Percentiles rank a stretch among this genome's conserved stretches.
These are phyloP conservation scores for Zopfia rhizophila DNA, from an alignment of 2,329 filamentous ascomycete genomes.

Conservation along the genomic window DNA sequence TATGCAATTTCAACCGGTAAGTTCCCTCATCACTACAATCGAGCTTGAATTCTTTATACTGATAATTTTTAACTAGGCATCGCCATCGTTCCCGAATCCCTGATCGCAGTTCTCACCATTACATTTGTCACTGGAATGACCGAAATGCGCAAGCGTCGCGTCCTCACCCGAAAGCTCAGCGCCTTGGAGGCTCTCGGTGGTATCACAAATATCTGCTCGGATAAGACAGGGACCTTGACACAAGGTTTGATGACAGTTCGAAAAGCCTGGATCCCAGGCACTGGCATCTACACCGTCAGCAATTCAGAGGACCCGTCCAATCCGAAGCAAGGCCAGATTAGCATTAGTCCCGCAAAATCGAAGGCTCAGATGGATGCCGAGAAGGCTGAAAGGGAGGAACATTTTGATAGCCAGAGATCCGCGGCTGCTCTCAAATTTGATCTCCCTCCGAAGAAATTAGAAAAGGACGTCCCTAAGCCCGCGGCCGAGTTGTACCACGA, in stretches of 20 bases:
- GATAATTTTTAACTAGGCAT: no score
- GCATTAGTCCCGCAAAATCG: conserved; percentile 22
- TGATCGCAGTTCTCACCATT: conserved; percentile 34
- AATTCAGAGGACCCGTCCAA: conserved; percentile 30
- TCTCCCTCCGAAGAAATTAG: conserved; percentile 21
- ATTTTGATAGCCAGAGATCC: conserved; percentile 27
- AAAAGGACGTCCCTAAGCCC: conserved; percentile 13
- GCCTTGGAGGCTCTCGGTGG: conserved; percentile 34
- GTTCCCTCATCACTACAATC: not conserved
- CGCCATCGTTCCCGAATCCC: conserved; percentile 34
- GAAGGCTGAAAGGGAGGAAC: conserved; percentile 23
- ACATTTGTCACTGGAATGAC: conserved; percentile 36
- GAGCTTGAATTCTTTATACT: conserved; percentile 11
- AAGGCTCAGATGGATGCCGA: conserved; percentile 40
- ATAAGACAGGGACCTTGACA: conserved; percentile 57
- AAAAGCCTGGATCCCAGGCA: conserved; percentile 34
- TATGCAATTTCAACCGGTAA: conserved; percentile 36
- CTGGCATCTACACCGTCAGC: conserved; percentile 31
- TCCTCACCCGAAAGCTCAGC: conserved; percentile 32
- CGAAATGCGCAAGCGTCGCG: conserved; percentile 28
- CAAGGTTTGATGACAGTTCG: conserved; percentile 34
- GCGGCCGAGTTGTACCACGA: conserved; percentile 12
- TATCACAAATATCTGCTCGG: conserved; percentile 56
- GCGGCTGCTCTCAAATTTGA: conserved; percentile 27
- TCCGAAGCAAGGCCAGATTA: conserved; percentile 31